Evolutionary conservation across 2,329 filamentous ascomycete genomes (phyloP).

Genomic region (Aureobasidium lini): DNA sequence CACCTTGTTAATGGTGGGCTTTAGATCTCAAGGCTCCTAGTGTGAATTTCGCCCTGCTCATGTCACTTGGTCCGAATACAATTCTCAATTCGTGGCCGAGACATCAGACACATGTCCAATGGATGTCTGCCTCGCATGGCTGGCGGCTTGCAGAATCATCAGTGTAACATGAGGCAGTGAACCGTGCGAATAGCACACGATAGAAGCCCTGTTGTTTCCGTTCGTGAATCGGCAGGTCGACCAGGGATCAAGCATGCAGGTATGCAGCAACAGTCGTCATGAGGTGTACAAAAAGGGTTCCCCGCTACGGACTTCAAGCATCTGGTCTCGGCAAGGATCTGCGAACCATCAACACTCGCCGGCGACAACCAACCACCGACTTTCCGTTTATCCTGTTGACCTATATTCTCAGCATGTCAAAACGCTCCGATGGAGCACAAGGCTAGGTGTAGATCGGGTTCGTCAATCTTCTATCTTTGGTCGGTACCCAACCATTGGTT

Average conservation of each 20-base stretch:
- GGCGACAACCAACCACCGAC: background rate
- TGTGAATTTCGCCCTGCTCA: no score
- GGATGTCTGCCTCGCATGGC: background rate
- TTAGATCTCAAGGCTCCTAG: no score
- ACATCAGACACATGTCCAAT: background rate
- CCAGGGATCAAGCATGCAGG: conserved; percentile 6
- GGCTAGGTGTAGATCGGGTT: background rate
- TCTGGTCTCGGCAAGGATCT: background rate
- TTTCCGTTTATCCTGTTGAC: background rate
- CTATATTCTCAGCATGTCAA: background rate
- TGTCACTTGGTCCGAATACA: no score
- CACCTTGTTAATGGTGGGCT: background rate
- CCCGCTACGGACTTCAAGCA: conserved; percentile 7
- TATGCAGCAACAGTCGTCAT: conserved; percentile 8
- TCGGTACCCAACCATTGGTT: background rate
- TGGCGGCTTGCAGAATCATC: background rate
- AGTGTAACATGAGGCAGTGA: conserved; percentile 2
- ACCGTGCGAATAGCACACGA: background rate
- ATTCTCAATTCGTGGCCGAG: background rate
- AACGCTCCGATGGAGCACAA: background rate
- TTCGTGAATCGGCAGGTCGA: background rate
- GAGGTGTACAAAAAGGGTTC: conserved; percentile 8
- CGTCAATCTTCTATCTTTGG: background rate
- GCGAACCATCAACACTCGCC: background rate
- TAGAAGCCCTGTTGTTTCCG: background rate